Base-by-base conservation (phyloP, 441 rosid species). In the Erodium chrysanthum region DNA sequence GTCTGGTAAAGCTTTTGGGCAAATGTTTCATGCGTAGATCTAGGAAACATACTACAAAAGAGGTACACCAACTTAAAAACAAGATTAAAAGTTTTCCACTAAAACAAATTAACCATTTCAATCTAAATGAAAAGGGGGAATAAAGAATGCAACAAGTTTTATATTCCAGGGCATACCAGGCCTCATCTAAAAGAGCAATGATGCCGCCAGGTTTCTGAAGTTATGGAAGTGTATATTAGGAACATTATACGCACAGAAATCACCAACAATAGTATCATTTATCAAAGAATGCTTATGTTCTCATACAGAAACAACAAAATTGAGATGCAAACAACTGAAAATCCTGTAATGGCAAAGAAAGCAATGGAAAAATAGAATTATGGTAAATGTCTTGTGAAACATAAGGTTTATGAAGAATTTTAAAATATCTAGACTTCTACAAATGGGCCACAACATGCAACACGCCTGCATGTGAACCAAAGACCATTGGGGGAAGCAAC, bases 151-250 rank as follows among this genome's bases (percentile, higher is more conserved):
- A 66, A 27, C 12, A 20, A 27, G 22, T 22, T 1, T 29, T 22
- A 20, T 64, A 65, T 58, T 71, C 17, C 3, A 69, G 66, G 65
- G 75, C 90, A 73, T 87, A 90, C 99, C 99, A 95, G 40, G 99
- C 99, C 80, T 95, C 97, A 60, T 95, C 99, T 35, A 91, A 83
- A 79, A 92, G 97, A 74, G 99, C 95, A 78, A 95, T 82, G 77
- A 95, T 88, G 72, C 99, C 98, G 12, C 99, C 97, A 20, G 99
- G 97, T 87, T 91, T 95, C 97, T 95, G 93, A 72, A 83, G 82
- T 73, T 67, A 73, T 15, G 70, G 4, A 31, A 31, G 5, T 69
- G 74, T 14, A 66, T 31, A 68, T 81, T 64, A 81, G 80, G 67
- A 61, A 62, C 23, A 17, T 59, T 20, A 54, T 60, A 69, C 14